Evolutionary conservation across 768 basidiomycete species (phyloP).

Genomic region (Boletus tylopilopsis): DNA sequence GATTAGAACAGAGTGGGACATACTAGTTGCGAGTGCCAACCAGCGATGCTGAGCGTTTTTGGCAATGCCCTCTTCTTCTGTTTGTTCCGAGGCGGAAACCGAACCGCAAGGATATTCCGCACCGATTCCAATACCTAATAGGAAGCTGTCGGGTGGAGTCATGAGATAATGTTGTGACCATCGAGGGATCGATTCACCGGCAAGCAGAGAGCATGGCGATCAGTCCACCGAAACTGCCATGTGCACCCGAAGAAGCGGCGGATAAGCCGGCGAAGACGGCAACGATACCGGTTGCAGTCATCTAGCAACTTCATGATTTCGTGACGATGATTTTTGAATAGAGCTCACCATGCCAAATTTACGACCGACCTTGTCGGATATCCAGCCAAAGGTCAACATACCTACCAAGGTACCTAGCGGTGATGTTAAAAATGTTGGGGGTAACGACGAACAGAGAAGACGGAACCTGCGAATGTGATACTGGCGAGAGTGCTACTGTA

Average conservation of each 20-base stretch:
- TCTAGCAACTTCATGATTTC: conserved; percentile 40
- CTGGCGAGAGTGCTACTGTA: conserved; percentile 63
- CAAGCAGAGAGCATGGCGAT: conserved; percentile 76
- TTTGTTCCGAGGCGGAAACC: conserved; percentile 85
- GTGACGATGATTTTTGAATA: not conserved
- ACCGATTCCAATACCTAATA: conserved; percentile 85
- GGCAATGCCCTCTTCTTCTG: conserved; percentile 74
- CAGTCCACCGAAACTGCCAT: conserved; percentile 65
- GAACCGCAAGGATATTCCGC: conserved; percentile 91
- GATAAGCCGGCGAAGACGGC: conserved; percentile 80
- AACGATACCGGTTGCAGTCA: conserved; percentile 80
- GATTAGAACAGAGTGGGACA: conserved; percentile 17
- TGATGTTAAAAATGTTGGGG: conserved; percentile 58
- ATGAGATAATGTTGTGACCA: not conserved
- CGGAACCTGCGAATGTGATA: conserved; percentile 75
- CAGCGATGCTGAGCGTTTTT: conserved; percentile 83
- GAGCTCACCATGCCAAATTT: conserved; percentile 79
- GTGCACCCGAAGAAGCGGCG: conserved; percentile 77
- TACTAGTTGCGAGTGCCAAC: conserved; percentile 88
- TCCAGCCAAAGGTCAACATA: conserved; percentile 77
- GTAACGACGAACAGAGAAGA: conserved; percentile 65
- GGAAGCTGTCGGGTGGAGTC: conserved; percentile 48
- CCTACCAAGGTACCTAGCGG: conserved; percentile 81
- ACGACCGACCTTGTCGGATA: conserved; percentile 82
- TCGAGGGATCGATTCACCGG: conserved; percentile 44